A percentile compares a stretch with the other conserved stretches of the same genome.
phyloP scores from a whole-genome alignment of 352 stramenopile genomes.

The Blastocystis sp. region DNA sequence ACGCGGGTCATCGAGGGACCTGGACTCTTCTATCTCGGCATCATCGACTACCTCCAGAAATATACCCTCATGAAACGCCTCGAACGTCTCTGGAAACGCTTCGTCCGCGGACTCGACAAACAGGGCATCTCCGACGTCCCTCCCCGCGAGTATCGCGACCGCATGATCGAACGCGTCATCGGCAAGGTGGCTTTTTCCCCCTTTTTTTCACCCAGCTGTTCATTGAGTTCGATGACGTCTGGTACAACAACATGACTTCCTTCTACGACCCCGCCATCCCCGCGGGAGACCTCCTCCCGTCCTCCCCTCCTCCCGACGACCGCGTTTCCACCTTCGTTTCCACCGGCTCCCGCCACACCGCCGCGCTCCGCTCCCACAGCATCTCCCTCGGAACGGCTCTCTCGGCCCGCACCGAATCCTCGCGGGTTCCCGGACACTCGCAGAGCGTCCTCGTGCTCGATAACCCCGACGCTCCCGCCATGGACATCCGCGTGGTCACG shows the following conservation, averaged over 20 bases:
- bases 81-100: constrained; percentile 14
- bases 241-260: neutral
- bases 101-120: constrained; percentile 9
- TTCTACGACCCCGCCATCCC: too few relatives aligned
- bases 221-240: neutral
- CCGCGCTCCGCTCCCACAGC: neutral
- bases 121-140: constrained; percentile 36
- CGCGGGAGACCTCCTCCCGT: too few relatives aligned
- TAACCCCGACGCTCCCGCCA: neutral
- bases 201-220: neutral
- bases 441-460: neutral
- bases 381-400: neutral
- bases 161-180: constrained; percentile 45
- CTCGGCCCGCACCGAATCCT: neutral
- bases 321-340: neutral
- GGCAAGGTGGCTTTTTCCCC: neutral
- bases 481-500: neutral
- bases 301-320: too few relatives aligned
- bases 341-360: neutral
- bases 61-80: constrained; percentile 33
- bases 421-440: neutral
- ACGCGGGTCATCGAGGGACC: constrained; percentile 12
- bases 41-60: constrained; percentile 55
- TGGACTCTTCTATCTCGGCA: constrained; percentile 32
- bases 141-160: constrained; percentile 2